These are phyloP conservation scores for Phylloporus sp. DNA, from an alignment of 768 basidiomycete species.

Conservation along the genomic window DNA sequence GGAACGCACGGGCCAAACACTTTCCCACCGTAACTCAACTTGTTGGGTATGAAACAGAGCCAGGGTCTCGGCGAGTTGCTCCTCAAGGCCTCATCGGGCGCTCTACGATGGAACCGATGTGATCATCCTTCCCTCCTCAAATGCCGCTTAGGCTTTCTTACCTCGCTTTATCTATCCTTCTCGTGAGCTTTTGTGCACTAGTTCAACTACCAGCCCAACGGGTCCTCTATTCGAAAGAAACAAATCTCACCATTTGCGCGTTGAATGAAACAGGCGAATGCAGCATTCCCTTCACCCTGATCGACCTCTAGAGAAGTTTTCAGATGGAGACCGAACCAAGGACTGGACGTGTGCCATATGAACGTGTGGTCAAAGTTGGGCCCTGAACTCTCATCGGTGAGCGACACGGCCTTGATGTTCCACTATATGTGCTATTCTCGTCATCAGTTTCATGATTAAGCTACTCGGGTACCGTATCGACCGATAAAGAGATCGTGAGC, in stretches of 20 bases:
- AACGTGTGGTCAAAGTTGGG: neutral
- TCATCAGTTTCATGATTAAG: too few relatives aligned
- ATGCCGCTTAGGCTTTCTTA: neutral
- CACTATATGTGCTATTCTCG: too few relatives aligned
- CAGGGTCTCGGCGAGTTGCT: too few relatives aligned
- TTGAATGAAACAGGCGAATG: conserved; percentile 67
- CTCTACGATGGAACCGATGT: conserved; percentile 5
- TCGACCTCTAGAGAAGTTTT: conserved; percentile 92
- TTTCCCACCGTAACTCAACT: too few relatives aligned
- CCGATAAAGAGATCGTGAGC: too few relatives aligned
- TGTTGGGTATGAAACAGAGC: too few relatives aligned
- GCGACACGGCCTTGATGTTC: too few relatives aligned
- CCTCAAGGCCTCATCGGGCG: too few relatives aligned
- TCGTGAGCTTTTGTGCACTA: conserved; percentile 74
- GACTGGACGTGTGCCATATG: neutral
- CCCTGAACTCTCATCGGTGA: too few relatives aligned
- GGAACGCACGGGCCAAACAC: too few relatives aligned
- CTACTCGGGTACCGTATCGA: too few relatives aligned
- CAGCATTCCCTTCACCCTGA: conserved; percentile 82
- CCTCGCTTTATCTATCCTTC: conserved; percentile 81
- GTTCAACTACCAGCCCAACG: conserved; percentile 74
- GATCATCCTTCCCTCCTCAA: neutral
- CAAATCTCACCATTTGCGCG: conserved; percentile 66
- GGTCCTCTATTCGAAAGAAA: conserved; percentile 51
- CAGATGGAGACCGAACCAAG: conserved; percentile 31